Evolutionary conservation across 768 basidiomycete species (phyloP).

Genomic region (Leccinum subtestaceum): DNA sequence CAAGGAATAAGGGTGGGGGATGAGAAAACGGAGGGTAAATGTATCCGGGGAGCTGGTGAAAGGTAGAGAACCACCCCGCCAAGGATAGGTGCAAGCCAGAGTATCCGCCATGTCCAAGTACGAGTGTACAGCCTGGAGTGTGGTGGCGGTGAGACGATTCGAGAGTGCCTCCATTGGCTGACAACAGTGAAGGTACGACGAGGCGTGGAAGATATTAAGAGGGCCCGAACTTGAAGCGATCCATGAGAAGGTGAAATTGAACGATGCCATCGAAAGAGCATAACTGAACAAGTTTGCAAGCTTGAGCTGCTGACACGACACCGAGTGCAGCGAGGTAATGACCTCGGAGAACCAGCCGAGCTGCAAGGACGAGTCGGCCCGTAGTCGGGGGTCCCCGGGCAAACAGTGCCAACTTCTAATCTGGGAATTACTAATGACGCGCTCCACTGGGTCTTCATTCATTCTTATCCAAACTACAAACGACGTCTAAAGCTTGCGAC

Average conservation of each 20-base stretch:
- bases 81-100: slow-evolving; percentile 56
- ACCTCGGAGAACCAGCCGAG: slow-evolving; percentile 44
- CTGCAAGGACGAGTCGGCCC: too few relatives aligned
- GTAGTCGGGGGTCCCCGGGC: too few relatives aligned
- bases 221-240: slow-evolving; percentile 13
- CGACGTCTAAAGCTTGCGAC: too few relatives aligned
- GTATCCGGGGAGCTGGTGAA: slow-evolving; percentile 40
- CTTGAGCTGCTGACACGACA: slow-evolving; percentile 29
- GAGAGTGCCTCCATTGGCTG: slow-evolving; percentile 1
- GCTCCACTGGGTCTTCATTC: too few relatives aligned
- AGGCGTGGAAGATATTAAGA: slow-evolving; percentile 6
- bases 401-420: too few relatives aligned
- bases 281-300: slow-evolving; percentile 32
- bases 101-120: slow-evolving; percentile 26
- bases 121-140: slow-evolving; percentile 25
- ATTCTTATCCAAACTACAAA: too few relatives aligned
- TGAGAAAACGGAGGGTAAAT: slow-evolving; percentile 48
- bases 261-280: slow-evolving; percentile 22
- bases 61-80: slow-evolving; percentile 55
- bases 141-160: slow-evolving; percentile 12
- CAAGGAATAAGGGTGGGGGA: slow-evolving; percentile 50
- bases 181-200: slow-evolving; percentile 28
- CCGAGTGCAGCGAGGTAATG: slow-evolving; percentile 51
- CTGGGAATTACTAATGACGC: too few relatives aligned
- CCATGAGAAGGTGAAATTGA: slow-evolving; percentile 28